These are phyloP conservation scores for Aspergillus unguis DNA, from an alignment of 2,329 filamentous ascomycete species.

Conservation along the genomic window DNA sequence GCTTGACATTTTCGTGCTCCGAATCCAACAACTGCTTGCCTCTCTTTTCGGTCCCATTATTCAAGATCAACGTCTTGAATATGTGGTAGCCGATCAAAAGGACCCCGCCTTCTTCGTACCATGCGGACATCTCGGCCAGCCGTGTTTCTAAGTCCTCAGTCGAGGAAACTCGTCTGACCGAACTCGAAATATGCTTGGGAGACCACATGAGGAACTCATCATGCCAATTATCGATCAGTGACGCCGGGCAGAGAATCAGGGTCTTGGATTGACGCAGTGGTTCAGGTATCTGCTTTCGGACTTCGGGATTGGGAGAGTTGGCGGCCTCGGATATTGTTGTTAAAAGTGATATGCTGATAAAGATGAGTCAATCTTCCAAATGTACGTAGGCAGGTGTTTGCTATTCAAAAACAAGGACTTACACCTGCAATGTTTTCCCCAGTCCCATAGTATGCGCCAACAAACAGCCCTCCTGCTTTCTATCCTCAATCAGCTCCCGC, in stretches of 20 bases:
- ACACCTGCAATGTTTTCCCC: conserved; percentile 87
- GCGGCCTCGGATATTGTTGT: conserved; percentile 68
- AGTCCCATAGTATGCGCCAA: conserved; percentile 89
- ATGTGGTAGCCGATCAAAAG: conserved; percentile 73
- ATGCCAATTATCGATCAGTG: conserved; percentile 75
- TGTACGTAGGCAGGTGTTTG: not conserved
- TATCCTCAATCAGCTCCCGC: conserved; percentile 70
- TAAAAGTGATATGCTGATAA: conserved; percentile 66
- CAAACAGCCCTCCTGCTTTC: conserved; percentile 68
- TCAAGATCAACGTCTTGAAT: conserved; percentile 51
- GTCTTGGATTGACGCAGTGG: conserved; percentile 61
- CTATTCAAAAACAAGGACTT: conserved; percentile 25
- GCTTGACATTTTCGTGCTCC: conserved; percentile 40
- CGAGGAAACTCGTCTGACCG: conserved; percentile 58
- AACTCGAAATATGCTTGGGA: conserved; percentile 44
- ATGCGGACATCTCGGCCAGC: conserved; percentile 49
- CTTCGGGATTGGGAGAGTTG: conserved; percentile 53
- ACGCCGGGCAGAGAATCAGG: conserved; percentile 71
- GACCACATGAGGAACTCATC: conserved; percentile 74
- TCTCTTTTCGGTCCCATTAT: conserved; percentile 29
- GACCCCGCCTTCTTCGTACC: conserved; percentile 66
- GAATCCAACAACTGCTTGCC: conserved; percentile 30
- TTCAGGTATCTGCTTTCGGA: conserved; percentile 65
- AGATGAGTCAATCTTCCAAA: not conserved
- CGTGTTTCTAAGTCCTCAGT: conserved; percentile 39